Evolutionary conservation across 306 rosid genomes (phyloP).

Genomic region (Prunus mume): DNA sequence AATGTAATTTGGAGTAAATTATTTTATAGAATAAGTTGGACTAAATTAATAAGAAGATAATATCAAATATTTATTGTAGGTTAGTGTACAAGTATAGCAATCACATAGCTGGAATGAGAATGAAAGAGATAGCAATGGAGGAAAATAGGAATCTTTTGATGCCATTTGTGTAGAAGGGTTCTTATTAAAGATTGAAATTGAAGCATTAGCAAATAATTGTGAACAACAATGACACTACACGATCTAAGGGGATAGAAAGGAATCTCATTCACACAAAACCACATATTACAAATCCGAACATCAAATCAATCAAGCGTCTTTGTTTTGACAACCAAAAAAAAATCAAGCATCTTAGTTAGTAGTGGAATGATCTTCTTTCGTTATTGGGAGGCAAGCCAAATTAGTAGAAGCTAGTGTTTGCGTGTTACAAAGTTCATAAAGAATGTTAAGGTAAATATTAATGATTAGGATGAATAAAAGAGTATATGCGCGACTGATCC

Average conservation of each 20-base stretch:
- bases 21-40: background rate
- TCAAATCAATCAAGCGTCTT: constrained; percentile 7
- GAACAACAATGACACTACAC: background rate
- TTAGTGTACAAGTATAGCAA: background rate
- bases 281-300: background rate
- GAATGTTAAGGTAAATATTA: background rate
- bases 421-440: too few species aligned
- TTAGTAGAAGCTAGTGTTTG: background rate
- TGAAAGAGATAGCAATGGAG: background rate
- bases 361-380: background rate
- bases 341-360: background rate
- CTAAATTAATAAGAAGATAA: background rate
- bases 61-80: background rate
- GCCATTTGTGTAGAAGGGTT: background rate
- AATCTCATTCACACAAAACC: background rate
- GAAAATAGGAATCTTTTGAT: background rate
- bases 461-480: fast-evolving
- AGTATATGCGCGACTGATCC: background rate
- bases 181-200: background rate
- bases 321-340: too few species aligned
- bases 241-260: background rate
- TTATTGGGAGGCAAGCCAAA: background rate
- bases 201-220: background rate
- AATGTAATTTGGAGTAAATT: background rate
- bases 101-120: background rate